Evolutionary conservation across 306 rosid genomes (phyloP).

Genomic region (Leucaena leucocephala): DNA sequence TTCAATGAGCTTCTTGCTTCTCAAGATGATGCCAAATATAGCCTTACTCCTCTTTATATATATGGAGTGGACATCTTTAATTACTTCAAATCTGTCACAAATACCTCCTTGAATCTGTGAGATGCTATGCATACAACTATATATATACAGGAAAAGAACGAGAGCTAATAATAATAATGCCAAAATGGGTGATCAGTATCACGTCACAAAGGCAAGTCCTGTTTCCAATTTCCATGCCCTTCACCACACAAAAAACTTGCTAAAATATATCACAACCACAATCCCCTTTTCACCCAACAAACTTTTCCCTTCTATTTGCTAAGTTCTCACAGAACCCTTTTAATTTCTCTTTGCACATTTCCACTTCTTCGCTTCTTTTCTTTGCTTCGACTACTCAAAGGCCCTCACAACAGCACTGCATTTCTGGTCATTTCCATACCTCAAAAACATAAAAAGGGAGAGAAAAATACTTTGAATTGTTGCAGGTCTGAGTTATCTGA

Average conservation of each 20-base stretch:
- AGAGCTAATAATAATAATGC: background rate
- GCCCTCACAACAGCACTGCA: background rate
- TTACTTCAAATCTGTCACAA: too few relatives aligned
- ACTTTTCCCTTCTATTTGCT: conserved; percentile 35
- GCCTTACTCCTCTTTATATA: too few relatives aligned
- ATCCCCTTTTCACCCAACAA: conserved; percentile 9
- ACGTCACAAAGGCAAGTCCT: conserved; percentile 35
- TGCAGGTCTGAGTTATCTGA: conserved; percentile 29
- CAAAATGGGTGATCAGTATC: conserved; percentile 34
- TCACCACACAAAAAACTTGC: conserved; percentile 27
- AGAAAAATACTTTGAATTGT: background rate
- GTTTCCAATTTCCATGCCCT: conserved; percentile 3
- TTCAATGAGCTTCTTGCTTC: too few relatives aligned
- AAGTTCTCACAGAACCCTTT: background rate
- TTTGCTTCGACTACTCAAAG: background rate
- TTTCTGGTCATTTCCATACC: conserved; percentile 27
- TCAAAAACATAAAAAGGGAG: conserved; percentile 5
- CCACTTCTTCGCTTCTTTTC: background rate
- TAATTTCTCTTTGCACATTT: conserved; percentile 26
- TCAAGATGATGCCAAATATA: too few relatives aligned
- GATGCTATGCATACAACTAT: background rate
- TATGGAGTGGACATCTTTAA: too few relatives aligned
- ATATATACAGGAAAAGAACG: background rate
- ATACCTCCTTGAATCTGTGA: too few relatives aligned
- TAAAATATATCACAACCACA: conserved; percentile 44